Evolutionary conservation across 2,329 filamentous ascomycete genomes (phyloP).

Genomic region (Penicillium sp.): DNA sequence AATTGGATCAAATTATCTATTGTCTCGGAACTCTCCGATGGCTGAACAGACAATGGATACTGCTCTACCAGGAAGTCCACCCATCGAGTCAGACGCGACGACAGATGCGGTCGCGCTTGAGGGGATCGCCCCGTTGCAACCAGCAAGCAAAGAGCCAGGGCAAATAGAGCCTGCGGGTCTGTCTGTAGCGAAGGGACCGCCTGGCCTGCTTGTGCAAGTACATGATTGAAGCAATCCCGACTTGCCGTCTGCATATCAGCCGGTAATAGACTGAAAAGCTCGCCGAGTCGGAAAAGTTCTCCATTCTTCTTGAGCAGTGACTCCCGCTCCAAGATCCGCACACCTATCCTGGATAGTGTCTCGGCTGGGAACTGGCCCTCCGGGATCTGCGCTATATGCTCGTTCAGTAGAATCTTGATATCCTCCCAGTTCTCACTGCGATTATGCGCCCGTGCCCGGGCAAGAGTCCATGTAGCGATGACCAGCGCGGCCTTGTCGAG

Average conservation of each 20-base stretch:
- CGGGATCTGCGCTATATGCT: conserved; percentile 34
- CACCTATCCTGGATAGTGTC: conserved; percentile 31
- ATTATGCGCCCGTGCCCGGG: conserved; percentile 34
- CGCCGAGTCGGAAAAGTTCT: conserved; percentile 38
- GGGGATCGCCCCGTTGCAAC: conserved; percentile 26
- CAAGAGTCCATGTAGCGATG: conserved; percentile 43
- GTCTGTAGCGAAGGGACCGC: conserved; percentile 21
- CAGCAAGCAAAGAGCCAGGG: conserved; percentile 38
- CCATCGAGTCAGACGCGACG: conserved; percentile 40
- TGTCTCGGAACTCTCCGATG: conserved; percentile 33
- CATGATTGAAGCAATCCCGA: conserved; percentile 26
- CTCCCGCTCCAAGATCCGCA: conserved; percentile 35
- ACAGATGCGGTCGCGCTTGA: conserved; percentile 22
- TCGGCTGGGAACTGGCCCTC: conserved; percentile 30
- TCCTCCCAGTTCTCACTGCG: conserved; percentile 28
- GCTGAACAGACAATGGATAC: conserved; percentile 34
- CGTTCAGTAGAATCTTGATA: conserved; percentile 30
- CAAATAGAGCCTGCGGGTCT: conserved; percentile 23
- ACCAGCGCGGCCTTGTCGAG: conserved; percentile 43
- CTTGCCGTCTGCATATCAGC: conserved; percentile 27
- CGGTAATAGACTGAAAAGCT: conserved; percentile 34
- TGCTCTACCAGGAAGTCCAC: conserved; percentile 36
- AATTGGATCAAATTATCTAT: conserved; percentile 13
- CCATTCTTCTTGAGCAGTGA: conserved; percentile 38
- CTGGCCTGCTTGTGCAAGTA: conserved; percentile 23